Percentiles rank a stretch among this genome's conserved stretches.
phyloP scores from a whole-genome alignment of 2,329 filamentous ascomycete species.

The Sordariomycetes sp. region DNA sequence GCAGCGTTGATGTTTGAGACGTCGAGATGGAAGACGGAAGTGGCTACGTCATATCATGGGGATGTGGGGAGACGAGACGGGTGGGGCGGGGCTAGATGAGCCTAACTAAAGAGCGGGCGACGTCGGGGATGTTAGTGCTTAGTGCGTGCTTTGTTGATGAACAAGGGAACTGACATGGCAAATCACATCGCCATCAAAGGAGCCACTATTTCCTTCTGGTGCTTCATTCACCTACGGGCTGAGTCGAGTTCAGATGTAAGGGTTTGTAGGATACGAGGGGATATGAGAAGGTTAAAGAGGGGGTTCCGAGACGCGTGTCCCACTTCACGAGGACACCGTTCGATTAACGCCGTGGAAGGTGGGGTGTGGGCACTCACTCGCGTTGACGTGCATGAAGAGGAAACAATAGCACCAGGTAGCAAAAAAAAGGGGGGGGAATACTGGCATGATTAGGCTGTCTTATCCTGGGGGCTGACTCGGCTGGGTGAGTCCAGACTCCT shows the following conservation, averaged over 20 bases:
- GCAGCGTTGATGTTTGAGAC: too few relatives aligned
- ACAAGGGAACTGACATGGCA: neutral
- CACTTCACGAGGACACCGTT: too few relatives aligned
- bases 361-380: too few relatives aligned
- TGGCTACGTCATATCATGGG: too few relatives aligned
- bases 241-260: neutral
- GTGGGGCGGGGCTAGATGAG: neutral
- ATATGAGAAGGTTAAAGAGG: neutral
- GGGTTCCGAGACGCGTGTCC: too few relatives aligned
- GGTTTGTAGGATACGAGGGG: neutral
- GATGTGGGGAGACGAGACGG: neutral
- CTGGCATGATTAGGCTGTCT: neutral
- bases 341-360: too few relatives aligned
- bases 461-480: neutral
- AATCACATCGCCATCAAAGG: too few relatives aligned
- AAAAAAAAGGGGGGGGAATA: neutral
- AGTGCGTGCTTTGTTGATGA: neutral
- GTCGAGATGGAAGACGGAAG: too few relatives aligned
- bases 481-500: neutral
- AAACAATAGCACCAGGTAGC: neutral
- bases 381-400: neutral
- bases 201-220: too few relatives aligned
- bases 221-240: neutral
- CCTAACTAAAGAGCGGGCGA: neutral
- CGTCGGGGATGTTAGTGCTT: neutral